Base-by-base conservation (phyloP, 129 eudicot genomes). In the Flaveria bidentis region DNA sequence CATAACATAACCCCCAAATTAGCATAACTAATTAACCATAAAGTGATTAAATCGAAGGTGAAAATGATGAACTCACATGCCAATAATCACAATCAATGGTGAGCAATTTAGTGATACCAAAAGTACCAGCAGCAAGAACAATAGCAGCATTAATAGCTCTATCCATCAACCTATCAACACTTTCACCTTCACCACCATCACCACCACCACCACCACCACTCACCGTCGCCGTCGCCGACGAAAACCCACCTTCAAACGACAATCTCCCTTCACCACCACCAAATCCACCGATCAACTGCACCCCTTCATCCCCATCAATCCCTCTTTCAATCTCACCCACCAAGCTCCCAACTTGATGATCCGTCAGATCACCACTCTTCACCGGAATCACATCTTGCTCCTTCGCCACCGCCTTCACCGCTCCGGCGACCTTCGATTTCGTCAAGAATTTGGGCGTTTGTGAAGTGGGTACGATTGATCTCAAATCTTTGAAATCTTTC, bases 31-130 rank as follows among this genome's bases (percentile, higher is more conserved):
- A 30, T 30, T 47, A 44, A 23, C 41, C 14, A 74, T 13, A 18
- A 39, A 41, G 0, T 0, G 9, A 28, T 25, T 3, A 0, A 76
- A 52, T 41, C 25, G 4, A 30, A 30, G 36, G 36, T 30, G 36
- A 71, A 11, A 15, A 67, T 4, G 36, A 79, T 2, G n/a, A 28
- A 91, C 97, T 91, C 66, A 95, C 99, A 83, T 95, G 99, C 99
- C 99, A 95, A 60, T 91, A 95, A 82, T 95, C 97, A 82, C 79
- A 92, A 58, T 95, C 99, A 67, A 95, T 89, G 14, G 99, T 91
- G 76, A 95, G 92, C 88, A 91, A 74, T 67, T 91, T 95, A n/a
- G 97, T 91, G 62, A 95, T 82, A 12, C 97, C 96, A 83, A 84
- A 91, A 85, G 88, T 74, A 7, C 97, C 90, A 58, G 94, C 97